Percentiles rank a stretch among this genome's conserved stretches.
Evolutionary conservation across 1,139 yeast genomes (phyloP).

Genomic region (Geotrichum phurueaensis): DNA sequence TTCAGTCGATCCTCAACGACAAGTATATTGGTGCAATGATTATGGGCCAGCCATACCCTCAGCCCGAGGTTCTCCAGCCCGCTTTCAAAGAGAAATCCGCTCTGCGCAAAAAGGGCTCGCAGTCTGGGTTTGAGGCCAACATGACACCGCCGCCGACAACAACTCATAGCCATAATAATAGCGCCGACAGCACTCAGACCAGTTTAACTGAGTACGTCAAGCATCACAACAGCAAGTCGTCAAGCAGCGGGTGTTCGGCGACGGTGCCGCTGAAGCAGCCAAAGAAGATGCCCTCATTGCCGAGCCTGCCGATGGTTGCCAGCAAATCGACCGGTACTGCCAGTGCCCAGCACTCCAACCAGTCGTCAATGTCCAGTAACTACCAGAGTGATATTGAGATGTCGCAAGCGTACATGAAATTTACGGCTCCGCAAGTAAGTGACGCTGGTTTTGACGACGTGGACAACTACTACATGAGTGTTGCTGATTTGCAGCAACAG

Average conservation of each 20-base stretch:
- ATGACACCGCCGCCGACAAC: not conserved
- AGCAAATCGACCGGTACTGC: not conserved
- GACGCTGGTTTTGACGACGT: not conserved
- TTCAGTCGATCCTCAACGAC: slow-evolving; percentile 11
- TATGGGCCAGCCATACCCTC: slow-evolving; percentile 3
- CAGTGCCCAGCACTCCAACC: not conserved
- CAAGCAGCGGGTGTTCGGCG: not conserved
- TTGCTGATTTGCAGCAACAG: not conserved
- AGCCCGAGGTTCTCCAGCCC: not conserved
- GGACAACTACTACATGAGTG: not conserved
- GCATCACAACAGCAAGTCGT: not conserved
- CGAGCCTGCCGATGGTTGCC: not conserved
- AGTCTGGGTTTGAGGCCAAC: not conserved
- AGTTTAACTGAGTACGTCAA: not conserved
- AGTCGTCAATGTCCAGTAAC: not conserved
- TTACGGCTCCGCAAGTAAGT: not conserved
- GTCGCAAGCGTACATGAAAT: not conserved
- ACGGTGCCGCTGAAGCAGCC: not conserved
- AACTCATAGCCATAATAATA: not conserved
- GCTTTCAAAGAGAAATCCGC: not conserved
- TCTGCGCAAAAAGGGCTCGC: not conserved
- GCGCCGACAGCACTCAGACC: not conserved
- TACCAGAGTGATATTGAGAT: not conserved
- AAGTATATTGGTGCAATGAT: slow-evolving; percentile 8
- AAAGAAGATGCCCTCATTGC: slow-evolving; percentile 3